A percentile compares a stretch with the other conserved stretches of the same genome.
phyloP scores from a whole-genome alignment of 306 rosid genomes.

The Heteromeles arbutifolia region DNA sequence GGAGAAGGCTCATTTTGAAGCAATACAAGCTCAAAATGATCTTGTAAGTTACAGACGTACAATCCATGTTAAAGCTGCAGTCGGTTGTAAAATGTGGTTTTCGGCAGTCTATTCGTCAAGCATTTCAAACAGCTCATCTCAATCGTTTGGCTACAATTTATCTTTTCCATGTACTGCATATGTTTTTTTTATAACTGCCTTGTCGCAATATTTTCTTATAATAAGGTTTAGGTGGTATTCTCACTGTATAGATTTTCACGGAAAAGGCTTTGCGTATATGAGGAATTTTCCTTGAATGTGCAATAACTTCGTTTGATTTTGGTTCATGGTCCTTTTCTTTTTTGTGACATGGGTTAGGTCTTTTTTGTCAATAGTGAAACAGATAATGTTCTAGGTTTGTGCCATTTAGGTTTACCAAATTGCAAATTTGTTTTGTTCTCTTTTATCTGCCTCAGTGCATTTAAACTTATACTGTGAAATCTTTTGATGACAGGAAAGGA shows the following conservation, averaged over 20 bases:
- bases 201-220: neutral
- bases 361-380: neutral
- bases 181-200: neutral
- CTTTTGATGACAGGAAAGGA: slow-evolving; percentile 57
- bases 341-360: neutral
- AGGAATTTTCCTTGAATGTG: neutral
- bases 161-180: neutral
- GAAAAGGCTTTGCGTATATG: neutral
- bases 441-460: slow-evolving; percentile 1
- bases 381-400: neutral
- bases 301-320: neutral
- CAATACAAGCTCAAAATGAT: slow-evolving; percentile 63
- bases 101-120: neutral
- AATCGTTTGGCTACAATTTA: neutral
- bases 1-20: slow-evolving; percentile 68
- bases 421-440: neutral
- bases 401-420: neutral
- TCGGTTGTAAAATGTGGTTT: neutral
- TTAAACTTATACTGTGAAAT: neutral
- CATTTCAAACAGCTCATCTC: neutral
- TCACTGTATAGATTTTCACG: neutral
- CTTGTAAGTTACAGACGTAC: slow-evolving; percentile 44
- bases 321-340: neutral
- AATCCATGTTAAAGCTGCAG: neutral
- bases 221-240: neutral